These are phyloP conservation scores for Auricularia sp. DNA, from an alignment of 768 basidiomycete genomes.

Conservation along the genomic window DNA sequence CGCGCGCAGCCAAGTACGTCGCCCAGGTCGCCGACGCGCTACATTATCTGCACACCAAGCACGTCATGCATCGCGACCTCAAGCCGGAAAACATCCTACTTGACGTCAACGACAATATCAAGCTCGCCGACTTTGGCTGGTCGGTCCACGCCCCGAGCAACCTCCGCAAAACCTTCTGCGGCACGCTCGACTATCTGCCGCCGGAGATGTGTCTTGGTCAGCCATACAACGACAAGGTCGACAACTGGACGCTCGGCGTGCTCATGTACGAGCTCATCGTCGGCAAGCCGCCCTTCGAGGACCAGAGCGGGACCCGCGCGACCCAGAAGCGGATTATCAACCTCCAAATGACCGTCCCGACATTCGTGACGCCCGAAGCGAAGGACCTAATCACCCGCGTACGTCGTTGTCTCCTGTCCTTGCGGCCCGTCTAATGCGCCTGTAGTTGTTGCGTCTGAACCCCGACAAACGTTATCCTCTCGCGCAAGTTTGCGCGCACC, in stretches of 20 bases:
- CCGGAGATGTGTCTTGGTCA: slow-evolving; percentile 39
- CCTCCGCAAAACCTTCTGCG: slow-evolving; percentile 32
- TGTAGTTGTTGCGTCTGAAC: slow-evolving; percentile 27
- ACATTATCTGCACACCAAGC: slow-evolving; percentile 35
- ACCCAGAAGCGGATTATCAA: slow-evolving; percentile 32
- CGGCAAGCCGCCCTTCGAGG: slow-evolving; percentile 37
- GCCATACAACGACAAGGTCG: slow-evolving; percentile 33
- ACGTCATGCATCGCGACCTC: slow-evolving; percentile 43
- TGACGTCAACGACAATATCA: slow-evolving; percentile 35
- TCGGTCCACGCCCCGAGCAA: slow-evolving; percentile 34
- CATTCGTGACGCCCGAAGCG: slow-evolving; percentile 29
- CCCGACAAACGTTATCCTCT: slow-evolving; percentile 32
- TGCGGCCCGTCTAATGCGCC: slow-evolving; percentile 5
- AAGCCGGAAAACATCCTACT: slow-evolving; percentile 41
- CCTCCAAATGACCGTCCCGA: slow-evolving; percentile 30
- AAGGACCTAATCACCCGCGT: slow-evolving; percentile 32
- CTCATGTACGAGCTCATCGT: slow-evolving; percentile 36
- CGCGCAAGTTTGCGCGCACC: slow-evolving; percentile 28
- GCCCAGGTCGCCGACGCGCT: slow-evolving; percentile 40
- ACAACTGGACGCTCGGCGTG: slow-evolving; percentile 41
- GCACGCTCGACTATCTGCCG: slow-evolving; percentile 39
- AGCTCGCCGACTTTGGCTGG: slow-evolving; percentile 41
- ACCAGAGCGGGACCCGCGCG: slow-evolving; percentile 17
- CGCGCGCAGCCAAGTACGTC: slow-evolving; percentile 31
- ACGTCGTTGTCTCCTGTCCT: neutral